Evolutionary conservation across 208 protist species (phyloP).

Genomic region (Trypanosomatidae sp.): DNA sequence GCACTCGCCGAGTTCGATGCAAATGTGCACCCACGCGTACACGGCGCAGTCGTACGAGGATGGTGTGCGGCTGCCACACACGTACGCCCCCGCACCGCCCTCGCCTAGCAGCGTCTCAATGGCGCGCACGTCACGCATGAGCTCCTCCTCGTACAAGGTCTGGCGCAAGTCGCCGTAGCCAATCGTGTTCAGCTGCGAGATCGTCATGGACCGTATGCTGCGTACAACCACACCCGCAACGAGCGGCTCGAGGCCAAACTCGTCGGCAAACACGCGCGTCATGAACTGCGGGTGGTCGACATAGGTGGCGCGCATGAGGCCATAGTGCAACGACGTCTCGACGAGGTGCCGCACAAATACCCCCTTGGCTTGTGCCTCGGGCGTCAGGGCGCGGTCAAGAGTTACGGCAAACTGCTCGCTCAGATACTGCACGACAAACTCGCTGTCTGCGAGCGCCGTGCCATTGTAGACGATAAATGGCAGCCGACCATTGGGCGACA

Average conservation of each 20-base stretch:
- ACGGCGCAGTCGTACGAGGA: conserved; percentile 57
- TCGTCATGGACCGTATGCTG: conserved; percentile 27
- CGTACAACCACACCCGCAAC: conserved; percentile 25
- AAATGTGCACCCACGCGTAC: conserved; percentile 57
- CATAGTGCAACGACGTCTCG: conserved; percentile 52
- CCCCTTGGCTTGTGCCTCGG: conserved; percentile 30
- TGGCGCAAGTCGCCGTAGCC: conserved; percentile 31
- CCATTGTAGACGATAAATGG: conserved; percentile 53
- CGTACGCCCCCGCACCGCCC: conserved; percentile 13
- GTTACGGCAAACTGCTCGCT: conserved; percentile 19
- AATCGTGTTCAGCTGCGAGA: conserved; percentile 29
- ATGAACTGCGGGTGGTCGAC: conserved; percentile 37
- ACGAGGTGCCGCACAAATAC: conserved; percentile 34
- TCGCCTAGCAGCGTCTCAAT: conserved; percentile 28
- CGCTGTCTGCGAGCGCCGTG: conserved; percentile 30
- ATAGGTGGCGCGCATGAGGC: conserved; percentile 38
- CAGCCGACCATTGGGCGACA: conserved; percentile 35
- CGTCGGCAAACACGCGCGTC: conserved; percentile 39
- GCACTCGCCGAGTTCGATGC: conserved; percentile 24
- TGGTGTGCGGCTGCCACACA: conserved; percentile 29
- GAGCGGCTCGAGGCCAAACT: conserved; percentile 25
- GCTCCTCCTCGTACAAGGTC: conserved; percentile 34
- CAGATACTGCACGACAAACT: conserved; percentile 51
- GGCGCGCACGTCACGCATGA: conserved; percentile 43
- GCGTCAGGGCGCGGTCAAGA: conserved; percentile 33